Evolutionary conservation across 139 green algal genomes (phyloP), one percentile per base, ranked within the genome.

Genomic region (Chlorella sp.): DNA sequence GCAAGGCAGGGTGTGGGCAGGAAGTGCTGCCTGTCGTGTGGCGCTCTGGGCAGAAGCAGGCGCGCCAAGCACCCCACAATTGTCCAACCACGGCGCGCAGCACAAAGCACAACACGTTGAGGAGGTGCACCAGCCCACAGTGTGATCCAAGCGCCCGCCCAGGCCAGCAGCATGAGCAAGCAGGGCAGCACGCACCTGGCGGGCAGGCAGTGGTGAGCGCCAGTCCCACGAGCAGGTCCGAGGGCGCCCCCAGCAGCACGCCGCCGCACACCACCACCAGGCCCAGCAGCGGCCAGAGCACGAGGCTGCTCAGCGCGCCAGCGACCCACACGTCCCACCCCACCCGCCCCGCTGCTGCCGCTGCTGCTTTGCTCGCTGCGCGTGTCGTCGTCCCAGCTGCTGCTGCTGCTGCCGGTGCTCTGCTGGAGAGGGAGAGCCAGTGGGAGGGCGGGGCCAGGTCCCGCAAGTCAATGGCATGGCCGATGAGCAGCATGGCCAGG

Each of bases 401-500:
- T 36, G n/a, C n/a, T 67, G 23, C 23, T 67, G 61, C 61, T 27
- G 33, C 3, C 3, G 61, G 61, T 35, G 20, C 61, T 35, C 3
- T 62, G 51, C 51, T 62, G 51, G 51, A 62, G 3, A 24, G n/a
- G n/a, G n/a, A n/a, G n/a, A n/a, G n/a, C n/a, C n/a, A n/a, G n/a
- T n/a, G 6, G 3, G 6, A 26, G 34, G 61, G 6, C 3, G 3
- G 61, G n/a, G 27, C 61, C n/a, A 67, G 61, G n/a, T 67, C 61
- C 3, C n/a, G 2, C 27, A 17, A 27, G 61, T 67, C 61, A 22
- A 67, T 67, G 29, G 61, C 61, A 17, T 67, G 61, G 27, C 61
- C 61, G 34, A 67, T 35, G 6, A 67, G 29, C 27, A 67, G 29
- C 61, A 67, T 67, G 3, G 61, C 61, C 61, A 67, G 29, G 61